These are phyloP conservation scores for Euphorbia celastroides DNA, from an alignment of 441 rosid species.

Conservation along the genomic window DNA sequence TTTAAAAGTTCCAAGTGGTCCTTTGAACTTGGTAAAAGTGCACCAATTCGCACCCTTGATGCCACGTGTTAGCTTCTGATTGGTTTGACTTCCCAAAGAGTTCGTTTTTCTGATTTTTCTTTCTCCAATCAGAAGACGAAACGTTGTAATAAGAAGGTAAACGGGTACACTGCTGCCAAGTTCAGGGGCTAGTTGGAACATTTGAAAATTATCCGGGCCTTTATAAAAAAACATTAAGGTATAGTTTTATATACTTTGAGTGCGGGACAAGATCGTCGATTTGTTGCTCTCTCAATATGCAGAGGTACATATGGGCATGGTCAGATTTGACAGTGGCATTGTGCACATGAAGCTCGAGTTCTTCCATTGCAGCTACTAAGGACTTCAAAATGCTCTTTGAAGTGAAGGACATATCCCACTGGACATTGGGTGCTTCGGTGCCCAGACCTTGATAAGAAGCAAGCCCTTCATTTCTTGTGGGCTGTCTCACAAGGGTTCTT, in stretches of 20 bases:
- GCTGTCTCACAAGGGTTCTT: constrained; percentile 92
- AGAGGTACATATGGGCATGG: constrained; percentile 96
- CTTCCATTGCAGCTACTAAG: constrained; percentile 94
- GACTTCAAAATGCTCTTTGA: constrained; percentile 87
- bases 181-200: no score
- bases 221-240: no score
- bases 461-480: constrained; percentile 62
- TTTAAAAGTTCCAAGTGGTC: no score
- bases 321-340: constrained; percentile 77
- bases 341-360: constrained; percentile 91
- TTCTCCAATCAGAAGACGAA: no score
- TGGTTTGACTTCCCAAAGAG: no score
- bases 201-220: no score
- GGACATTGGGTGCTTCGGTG: constrained; percentile 37
- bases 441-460: constrained; percentile 58
- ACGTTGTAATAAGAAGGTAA: no score
- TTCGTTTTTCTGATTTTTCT: no score
- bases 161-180: no score
- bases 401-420: constrained; percentile 56
- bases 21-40: no score
- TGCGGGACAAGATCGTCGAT: constrained; percentile 88
- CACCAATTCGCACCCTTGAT: no score
- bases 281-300: constrained; percentile 80
- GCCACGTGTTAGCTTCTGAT: no score
- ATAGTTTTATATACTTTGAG: constrained; percentile 49